phyloP scores from a whole-genome alignment of 1,284 basidiomycete species.

The Salmacisia buchloeana region DNA sequence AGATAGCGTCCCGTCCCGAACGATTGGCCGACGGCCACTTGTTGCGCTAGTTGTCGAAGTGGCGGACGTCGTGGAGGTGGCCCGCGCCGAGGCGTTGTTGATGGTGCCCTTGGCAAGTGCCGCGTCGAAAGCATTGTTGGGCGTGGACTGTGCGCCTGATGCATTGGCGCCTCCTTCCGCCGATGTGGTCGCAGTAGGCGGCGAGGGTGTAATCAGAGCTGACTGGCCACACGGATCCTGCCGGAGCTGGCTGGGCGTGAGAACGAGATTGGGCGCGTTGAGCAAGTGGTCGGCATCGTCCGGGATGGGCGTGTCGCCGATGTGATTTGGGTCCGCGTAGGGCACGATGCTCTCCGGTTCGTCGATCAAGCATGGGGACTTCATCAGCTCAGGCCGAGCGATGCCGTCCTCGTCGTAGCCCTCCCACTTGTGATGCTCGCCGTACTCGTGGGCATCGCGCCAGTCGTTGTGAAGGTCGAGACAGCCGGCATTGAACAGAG shows the following conservation, averaged over 20 bases:
- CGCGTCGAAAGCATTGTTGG: background rate
- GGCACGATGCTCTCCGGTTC: conserved; percentile 13
- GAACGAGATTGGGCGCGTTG: conserved; percentile 15
- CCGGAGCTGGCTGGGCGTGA: background rate
- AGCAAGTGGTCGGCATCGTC: conserved; percentile 14
- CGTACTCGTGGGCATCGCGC: conserved; percentile 14
- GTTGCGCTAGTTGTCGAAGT: background rate
- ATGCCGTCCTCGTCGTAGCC: conserved; percentile 6
- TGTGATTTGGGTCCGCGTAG: conserved; percentile 5
- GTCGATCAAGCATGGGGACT: background rate
- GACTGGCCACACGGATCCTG: background rate
- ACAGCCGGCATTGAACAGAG: conserved; percentile 40
- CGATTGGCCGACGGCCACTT: background rate
- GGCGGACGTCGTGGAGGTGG: background rate
- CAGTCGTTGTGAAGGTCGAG: conserved; percentile 36
- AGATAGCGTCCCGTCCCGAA: background rate
- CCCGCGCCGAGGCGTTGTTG: background rate
- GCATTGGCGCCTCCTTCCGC: background rate
- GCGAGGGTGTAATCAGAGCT: background rate
- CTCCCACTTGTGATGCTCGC: conserved; percentile 5
- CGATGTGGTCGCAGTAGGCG: background rate
- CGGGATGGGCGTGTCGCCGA: conserved; percentile 10
- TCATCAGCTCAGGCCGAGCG: background rate
- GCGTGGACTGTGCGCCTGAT: background rate
- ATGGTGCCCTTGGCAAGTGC: background rate